These are phyloP conservation scores for Rhizophagus prolifer DNA, from an alignment of 192 early-diverging fungal species.

Conservation along the genomic window DNA sequence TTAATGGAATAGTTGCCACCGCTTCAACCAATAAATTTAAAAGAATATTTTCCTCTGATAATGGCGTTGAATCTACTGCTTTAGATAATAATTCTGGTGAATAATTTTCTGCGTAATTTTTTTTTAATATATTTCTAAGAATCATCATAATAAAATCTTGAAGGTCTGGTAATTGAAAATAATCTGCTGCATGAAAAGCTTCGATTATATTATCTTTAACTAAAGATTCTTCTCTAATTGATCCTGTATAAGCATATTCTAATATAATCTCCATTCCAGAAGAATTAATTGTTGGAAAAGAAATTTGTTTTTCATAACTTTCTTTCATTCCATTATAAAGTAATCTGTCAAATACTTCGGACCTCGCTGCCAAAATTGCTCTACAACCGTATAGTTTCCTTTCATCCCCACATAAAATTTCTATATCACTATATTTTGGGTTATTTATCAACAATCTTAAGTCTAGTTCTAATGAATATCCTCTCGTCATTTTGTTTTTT, in stretches of 20 bases:
- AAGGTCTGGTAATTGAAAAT: constrained; percentile 10
- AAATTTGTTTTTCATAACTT: constrained; percentile 3
- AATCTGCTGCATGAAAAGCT: constrained; percentile 25
- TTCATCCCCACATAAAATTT: constrained; percentile 14
- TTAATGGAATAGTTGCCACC: background rate
- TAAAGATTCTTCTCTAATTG: background rate
- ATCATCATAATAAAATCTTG: background rate
- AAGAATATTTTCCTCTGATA: background rate
- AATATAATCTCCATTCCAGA: constrained; percentile 17
- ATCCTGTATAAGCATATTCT: constrained; percentile 17
- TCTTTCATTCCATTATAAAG: constrained; percentile 25
- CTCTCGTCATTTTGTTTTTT: background rate
- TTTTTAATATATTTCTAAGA: background rate
- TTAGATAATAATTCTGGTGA: constrained; percentile 11
- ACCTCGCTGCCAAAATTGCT: constrained; percentile 19
- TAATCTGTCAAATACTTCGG: constrained; percentile 9
- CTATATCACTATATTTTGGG: constrained; percentile 9
- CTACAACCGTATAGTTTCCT: background rate
- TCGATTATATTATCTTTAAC: constrained; percentile 12
- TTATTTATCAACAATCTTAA: background rate
- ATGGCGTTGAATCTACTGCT: background rate
- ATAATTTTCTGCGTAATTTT: background rate
- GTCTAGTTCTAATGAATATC: background rate
- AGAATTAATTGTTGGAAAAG: background rate
- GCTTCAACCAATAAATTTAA: background rate